Evolutionary conservation across 2,329 filamentous ascomycete species (phyloP), one percentile per base, ranked within the genome.

Genomic region (Didymella arachidicola): DNA sequence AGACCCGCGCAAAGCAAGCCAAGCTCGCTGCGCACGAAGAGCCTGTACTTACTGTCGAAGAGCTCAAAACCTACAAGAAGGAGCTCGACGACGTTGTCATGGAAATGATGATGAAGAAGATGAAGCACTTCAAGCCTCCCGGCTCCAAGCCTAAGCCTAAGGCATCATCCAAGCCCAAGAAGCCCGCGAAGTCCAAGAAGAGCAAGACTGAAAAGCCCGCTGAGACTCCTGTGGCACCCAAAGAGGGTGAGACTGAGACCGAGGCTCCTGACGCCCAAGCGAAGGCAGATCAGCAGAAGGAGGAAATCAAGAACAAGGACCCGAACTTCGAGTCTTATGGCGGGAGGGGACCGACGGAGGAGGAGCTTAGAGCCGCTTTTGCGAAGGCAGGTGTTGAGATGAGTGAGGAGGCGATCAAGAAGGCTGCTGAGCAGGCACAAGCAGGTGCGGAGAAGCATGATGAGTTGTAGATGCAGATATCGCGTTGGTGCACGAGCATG

Each of bases 41-140:
- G 65, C 91, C 94, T 0, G 87, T 89, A 0, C 81, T 98, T 8
- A 83, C 89, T 0, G 80, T 87, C 64, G 88, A 89, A 71, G 93
- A 97, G 6, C 57, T 76, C 39, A 80, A 87, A 57, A 82, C 81
- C 25, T 89, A 89, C 77, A 84, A 87, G 16, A 86, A 88, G 68
- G 86, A 90, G 73, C 83, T 98, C 7, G 87, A 89, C 73, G 87
- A 90, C 72, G 85, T 83, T 4, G 86, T 87, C 67, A 84, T 89
- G 74, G 86, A 92, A 25, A 82, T 93, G 47, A 84, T 92, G 53
- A 86, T 89, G 81, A 76, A 79, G 55, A 82, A 82, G 71, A 84
- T 84, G 75, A 72, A 73, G 52, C 75, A 78, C 54, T 78, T 79
- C 63, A 72, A 78, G 27, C 80, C 75, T 44, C 81, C 74, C 27